phyloP scores from a whole-genome alignment of 108 stramenopile species.

The Chaetoceros tenuissimus region DNA sequence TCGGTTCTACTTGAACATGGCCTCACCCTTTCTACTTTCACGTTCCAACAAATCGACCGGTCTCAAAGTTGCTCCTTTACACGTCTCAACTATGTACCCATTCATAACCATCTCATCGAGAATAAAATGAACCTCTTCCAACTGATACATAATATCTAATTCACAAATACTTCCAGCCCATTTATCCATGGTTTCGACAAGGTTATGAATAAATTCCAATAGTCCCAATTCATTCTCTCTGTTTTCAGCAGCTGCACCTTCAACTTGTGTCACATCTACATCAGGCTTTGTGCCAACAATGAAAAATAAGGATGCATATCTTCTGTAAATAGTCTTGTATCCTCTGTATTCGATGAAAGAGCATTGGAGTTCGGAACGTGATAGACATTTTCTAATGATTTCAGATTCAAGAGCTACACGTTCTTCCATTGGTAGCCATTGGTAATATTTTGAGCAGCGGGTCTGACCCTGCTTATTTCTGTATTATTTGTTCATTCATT shows the following conservation, averaged over 20 bases:
- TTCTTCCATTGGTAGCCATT: constrained; percentile 88
- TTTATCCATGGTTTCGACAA: constrained; percentile 80
- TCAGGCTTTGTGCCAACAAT: constrained; percentile 91
- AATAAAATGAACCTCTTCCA: constrained; percentile 93
- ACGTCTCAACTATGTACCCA: constrained; percentile 88
- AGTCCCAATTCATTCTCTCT: constrained; percentile 91
- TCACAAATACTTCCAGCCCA: constrained; percentile 77
- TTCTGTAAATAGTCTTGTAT: constrained; percentile 88
- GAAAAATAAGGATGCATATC: constrained; percentile 94
- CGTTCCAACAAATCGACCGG: constrained; percentile 87
- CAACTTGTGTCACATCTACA: constrained; percentile 19
- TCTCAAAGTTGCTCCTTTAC: constrained; percentile 67
- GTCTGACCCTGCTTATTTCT: constrained; percentile 95
- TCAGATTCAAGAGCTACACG: constrained; percentile 89
- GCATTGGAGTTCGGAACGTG: constrained; percentile 89
- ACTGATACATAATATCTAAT: constrained; percentile 96
- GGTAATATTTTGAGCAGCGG: constrained; percentile 88
- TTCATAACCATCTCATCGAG: constrained; percentile 96
- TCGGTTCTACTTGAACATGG: constrained; percentile 72
- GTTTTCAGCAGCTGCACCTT: constrained; percentile 52
- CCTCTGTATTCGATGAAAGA: constrained; percentile 93
- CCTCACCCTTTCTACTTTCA: constrained; percentile 73
- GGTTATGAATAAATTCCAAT: constrained; percentile 91
- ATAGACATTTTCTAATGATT: constrained; percentile 90
- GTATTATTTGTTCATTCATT: not conserved